Percentiles rank a stretch among this genome's conserved stretches.
phyloP scores from a whole-genome alignment of 495 filamentous ascomycete species.

The Jackrogersella multiformis region DNA sequence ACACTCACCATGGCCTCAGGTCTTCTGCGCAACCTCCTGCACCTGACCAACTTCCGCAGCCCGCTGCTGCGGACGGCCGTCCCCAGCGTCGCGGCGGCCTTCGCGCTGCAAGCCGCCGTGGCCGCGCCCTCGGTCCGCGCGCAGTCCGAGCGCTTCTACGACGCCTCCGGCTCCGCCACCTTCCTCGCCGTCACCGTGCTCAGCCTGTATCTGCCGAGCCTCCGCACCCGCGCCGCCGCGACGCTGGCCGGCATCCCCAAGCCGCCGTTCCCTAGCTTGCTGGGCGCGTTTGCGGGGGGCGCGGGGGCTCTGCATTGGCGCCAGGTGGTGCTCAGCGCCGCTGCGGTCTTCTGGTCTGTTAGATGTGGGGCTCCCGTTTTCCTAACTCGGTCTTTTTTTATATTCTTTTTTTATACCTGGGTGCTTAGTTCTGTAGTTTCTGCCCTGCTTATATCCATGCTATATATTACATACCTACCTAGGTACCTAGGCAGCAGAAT shows the following conservation, averaged over 20 bases:
- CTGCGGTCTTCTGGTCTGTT: constrained; percentile 66
- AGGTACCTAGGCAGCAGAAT: background rate
- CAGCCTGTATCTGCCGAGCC: constrained; percentile 65
- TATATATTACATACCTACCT: too few relatives aligned
- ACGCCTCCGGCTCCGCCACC: constrained; percentile 69
- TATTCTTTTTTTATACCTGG: too few relatives aligned
- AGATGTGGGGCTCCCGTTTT: constrained; percentile 53
- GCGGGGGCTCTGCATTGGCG: constrained; percentile 65
- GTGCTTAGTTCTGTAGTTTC: too few relatives aligned
- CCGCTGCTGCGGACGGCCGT: constrained; percentile 68
- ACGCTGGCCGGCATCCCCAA: constrained; percentile 47
- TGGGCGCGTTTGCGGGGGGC: constrained; percentile 47
- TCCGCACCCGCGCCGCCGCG: constrained; percentile 59
- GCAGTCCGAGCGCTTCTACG: constrained; percentile 70
- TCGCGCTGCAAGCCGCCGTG: constrained; percentile 62
- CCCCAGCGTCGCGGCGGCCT: constrained; percentile 65
- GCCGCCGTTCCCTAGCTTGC: constrained; percentile 59
- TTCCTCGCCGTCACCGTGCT: constrained; percentile 66
- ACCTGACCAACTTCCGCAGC: constrained; percentile 63
- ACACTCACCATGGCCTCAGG: constrained; percentile 49
- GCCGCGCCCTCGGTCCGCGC: constrained; percentile 67
- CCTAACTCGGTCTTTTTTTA: background rate
- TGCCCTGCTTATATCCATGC: background rate
- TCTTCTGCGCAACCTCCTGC: constrained; percentile 61
- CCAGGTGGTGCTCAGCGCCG: constrained; percentile 65